phyloP scores from a whole-genome alignment of 2,329 filamentous ascomycete species.

The Samsoniella hepiali region DNA sequence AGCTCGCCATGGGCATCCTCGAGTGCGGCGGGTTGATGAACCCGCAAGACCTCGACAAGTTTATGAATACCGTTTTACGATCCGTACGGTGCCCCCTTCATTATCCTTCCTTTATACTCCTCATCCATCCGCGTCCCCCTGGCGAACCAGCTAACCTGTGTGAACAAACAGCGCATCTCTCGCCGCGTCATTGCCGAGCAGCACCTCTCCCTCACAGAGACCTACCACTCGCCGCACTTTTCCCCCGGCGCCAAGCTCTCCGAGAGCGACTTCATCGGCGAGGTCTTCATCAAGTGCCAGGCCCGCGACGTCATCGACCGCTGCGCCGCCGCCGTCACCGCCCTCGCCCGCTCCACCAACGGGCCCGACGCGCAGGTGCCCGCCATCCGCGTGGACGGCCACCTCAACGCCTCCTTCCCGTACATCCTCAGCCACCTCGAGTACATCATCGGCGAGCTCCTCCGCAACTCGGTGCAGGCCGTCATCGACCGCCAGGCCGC shows the following conservation, averaged over 20 bases:
- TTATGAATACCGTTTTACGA: slow-evolving; percentile 91
- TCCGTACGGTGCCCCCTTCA: slow-evolving; percentile 54
- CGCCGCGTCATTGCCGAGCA: slow-evolving; percentile 96
- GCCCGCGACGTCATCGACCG: slow-evolving; percentile 84
- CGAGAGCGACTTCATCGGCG: slow-evolving; percentile 82
- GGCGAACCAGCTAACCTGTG: neutral
- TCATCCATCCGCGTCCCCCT: too few relatives aligned
- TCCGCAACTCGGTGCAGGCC: slow-evolving; percentile 92
- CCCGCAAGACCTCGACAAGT: slow-evolving; percentile 77
- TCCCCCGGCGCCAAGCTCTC: slow-evolving; percentile 73
- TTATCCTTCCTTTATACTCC: neutral
- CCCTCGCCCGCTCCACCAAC: slow-evolving; percentile 72
- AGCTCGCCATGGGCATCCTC: slow-evolving; percentile 88
- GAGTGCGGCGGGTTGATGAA: slow-evolving; percentile 84
- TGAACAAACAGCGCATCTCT: slow-evolving; percentile 69
- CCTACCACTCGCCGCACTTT: slow-evolving; percentile 87
- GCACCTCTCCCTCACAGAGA: slow-evolving; percentile 90
- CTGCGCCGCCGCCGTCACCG: slow-evolving; percentile 72
- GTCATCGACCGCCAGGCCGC: slow-evolving; percentile 69
- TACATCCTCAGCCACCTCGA: slow-evolving; percentile 96
- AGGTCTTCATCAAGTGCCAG: slow-evolving; percentile 91
- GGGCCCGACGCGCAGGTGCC: slow-evolving; percentile 70
- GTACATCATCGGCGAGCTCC: slow-evolving; percentile 92
- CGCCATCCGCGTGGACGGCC: slow-evolving; percentile 77
- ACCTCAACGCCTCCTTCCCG: slow-evolving; percentile 86